A percentile compares a stretch with the other conserved stretches of the same genome.
Conservation (phyloP, 1,284 basidiomycete genomes). For the Cutaneotrichosporon daszewskae region DNA sequence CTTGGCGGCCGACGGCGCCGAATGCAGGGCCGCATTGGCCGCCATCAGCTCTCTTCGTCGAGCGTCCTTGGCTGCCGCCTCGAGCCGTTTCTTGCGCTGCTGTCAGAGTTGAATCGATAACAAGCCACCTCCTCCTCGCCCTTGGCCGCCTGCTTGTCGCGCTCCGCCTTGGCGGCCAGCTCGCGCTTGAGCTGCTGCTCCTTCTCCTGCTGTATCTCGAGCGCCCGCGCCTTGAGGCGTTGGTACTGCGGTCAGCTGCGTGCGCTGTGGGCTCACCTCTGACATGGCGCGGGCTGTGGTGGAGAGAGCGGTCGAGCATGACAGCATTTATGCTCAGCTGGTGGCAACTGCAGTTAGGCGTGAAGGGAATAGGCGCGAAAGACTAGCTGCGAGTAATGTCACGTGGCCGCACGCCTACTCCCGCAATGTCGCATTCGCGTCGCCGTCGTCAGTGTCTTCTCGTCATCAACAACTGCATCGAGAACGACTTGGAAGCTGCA, state of each 20-base stretch:
- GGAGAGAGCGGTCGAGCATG: background rate
- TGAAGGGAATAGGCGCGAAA: too few relatives aligned
- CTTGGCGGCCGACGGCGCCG: constrained; percentile 4
- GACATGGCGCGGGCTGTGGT: constrained; percentile 12
- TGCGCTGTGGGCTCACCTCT: constrained; percentile 3
- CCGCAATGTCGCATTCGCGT: constrained; percentile 2
- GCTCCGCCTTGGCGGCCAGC: constrained; percentile 29
- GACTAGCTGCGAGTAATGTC: too few relatives aligned
- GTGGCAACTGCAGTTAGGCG: too few relatives aligned
- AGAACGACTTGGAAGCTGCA: background rate
- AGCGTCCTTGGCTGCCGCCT: constrained; percentile 33
- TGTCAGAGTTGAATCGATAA: background rate
- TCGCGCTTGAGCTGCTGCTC: constrained; percentile 34
- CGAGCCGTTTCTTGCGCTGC: constrained; percentile 30
- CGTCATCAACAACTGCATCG: background rate
- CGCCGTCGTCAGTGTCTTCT: constrained; percentile 10
- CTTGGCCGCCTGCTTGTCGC: constrained; percentile 30
- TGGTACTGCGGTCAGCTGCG: constrained; percentile 28
- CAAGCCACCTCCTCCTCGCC: constrained; percentile 39
- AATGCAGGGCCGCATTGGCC: constrained; percentile 31
- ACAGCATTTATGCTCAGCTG: too few relatives aligned
- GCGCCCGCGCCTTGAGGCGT: constrained; percentile 32
- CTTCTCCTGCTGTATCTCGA: constrained; percentile 34
- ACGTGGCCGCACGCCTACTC: too few relatives aligned
- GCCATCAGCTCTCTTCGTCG: constrained; percentile 32